Evolutionary conservation across 768 basidiomycete genomes (phyloP), one percentile per base, ranked within the genome.

Genomic region (Podaxis pistillaris): DNA sequence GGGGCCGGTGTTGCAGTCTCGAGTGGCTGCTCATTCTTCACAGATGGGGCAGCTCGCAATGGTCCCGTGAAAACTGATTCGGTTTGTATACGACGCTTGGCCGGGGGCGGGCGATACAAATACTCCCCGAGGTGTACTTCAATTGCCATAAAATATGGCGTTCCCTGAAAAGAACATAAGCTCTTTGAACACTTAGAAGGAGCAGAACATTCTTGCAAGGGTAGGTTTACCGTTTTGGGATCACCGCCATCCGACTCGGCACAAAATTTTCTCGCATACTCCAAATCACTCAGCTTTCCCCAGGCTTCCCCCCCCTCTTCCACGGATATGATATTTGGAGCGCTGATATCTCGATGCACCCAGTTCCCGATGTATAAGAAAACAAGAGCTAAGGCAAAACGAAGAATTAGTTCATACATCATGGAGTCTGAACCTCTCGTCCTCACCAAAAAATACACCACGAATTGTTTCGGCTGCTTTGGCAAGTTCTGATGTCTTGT

Each of bases 331-430:
- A 63, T 50, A 26, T 63, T 63, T 3, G 56, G 56, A 5, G 44
- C 6, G 22, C 62, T 63, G 11, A 63, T 37, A 24, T 63, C 62
- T 13, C 62, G 55, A 30, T 63, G 56, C 8, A 58, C 56, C 56
- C 56, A 63, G 12, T 50, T 28, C 4, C 56, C 62, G 33, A 55
- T 50, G 46, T 47, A 63, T 17, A 63, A 1, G 30, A 63, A 22
- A 9, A 37, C 8, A 8, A 63, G 49, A 1, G 62, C 62, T 63
- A 44, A 17, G 4, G 1, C 28, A 50, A 17, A 12, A 40, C n/a
- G 30, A 52, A 30, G 17, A 6, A 12, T 12, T 7, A 50, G 9
- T 24, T 6, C 13, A 50, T 9, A 12, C 24, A 50, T 15, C 47
- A 41, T 49, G 22, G 5, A 22, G 22, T 22, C 19, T 13, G 13